phyloP scores from a whole-genome alignment of 2,329 filamentous ascomycete genomes.

The Arthrobotrys conoides region DNA sequence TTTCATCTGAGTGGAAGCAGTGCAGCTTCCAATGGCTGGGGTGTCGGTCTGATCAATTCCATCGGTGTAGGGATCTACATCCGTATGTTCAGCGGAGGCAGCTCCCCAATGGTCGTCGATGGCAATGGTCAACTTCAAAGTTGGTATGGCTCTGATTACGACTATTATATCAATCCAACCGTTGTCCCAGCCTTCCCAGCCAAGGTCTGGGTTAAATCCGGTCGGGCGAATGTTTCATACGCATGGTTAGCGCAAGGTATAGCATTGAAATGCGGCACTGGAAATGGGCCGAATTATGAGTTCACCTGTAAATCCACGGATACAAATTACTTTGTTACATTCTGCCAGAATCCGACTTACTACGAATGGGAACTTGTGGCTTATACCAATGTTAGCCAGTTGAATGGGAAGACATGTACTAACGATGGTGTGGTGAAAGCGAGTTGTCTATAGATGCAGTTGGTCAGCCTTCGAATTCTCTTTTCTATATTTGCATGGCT shows the following conservation, averaged over 20 bases:
- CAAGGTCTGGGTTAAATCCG: conserved; percentile 22
- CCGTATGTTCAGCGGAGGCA: conserved; percentile 25
- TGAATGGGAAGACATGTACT: conserved; percentile 19
- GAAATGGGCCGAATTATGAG: conserved; percentile 2
- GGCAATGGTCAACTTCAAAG: conserved; percentile 7
- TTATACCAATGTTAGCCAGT: conserved; percentile 22
- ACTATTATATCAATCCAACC: too few species aligned
- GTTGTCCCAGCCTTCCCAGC: conserved; percentile 3
- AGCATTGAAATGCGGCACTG: background rate
- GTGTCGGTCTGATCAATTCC: conserved; percentile 39
- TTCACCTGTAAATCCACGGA: conserved; percentile 2
- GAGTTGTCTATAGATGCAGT: background rate
- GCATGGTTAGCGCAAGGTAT: background rate
- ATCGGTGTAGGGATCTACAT: conserved; percentile 34
- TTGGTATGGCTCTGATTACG: conserved; percentile 6
- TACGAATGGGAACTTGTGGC: conserved; percentile 33
- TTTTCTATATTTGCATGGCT: too few species aligned
- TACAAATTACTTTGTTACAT: background rate
- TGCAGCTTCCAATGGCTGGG: background rate
- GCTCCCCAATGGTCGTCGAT: background rate
- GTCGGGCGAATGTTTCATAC: conserved; percentile 14
- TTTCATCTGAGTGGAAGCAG: background rate
- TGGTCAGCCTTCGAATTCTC: too few species aligned
- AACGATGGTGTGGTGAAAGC: background rate
- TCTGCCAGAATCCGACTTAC: conserved; percentile 36